These are phyloP conservation scores for Penicillium manginii DNA, from an alignment of 495 filamentous ascomycete genomes.

Conservation along the genomic window DNA sequence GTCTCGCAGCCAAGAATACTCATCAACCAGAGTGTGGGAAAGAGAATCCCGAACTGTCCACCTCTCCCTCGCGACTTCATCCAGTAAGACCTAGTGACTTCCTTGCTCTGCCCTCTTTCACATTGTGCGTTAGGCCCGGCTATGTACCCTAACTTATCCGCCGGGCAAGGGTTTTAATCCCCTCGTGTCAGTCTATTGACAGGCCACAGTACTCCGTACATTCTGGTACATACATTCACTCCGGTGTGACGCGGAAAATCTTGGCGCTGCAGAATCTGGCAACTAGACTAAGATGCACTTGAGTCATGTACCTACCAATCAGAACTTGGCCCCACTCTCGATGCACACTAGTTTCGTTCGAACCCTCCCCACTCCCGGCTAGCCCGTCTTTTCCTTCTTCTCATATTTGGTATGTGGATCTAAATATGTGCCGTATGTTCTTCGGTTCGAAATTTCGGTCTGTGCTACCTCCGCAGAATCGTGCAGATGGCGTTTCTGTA, in stretches of 20 bases:
- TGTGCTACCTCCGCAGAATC: conserved; percentile 4
- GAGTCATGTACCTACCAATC: neutral
- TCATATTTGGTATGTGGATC: conserved; percentile 7
- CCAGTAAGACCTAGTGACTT: neutral
- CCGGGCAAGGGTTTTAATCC: neutral
- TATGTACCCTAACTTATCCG: neutral
- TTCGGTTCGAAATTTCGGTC: conserved; percentile 3
- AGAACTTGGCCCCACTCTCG: neutral
- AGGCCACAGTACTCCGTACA: conserved; percentile 6
- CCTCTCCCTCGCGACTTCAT: neutral
- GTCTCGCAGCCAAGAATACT: too few relatives aligned
- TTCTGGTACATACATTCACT: neutral
- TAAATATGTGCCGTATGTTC: too few relatives aligned
- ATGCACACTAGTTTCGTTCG: neutral
- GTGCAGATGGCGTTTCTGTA: conserved; percentile 1
- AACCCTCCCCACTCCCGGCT: neutral
- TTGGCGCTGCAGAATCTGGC: conserved; percentile 1
- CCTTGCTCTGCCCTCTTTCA: neutral
- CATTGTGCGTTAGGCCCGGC: neutral
- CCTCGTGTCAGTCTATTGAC: conserved; percentile 6
- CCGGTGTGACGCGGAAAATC: conserved; percentile 12
- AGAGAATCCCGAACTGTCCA: neutral
- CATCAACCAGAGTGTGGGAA: too few relatives aligned
- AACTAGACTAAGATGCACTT: neutral
- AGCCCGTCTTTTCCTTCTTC: neutral